Conservation (phyloP, 371 early-diverging fungal species). For the Phascolomyces articulosus region DNA sequence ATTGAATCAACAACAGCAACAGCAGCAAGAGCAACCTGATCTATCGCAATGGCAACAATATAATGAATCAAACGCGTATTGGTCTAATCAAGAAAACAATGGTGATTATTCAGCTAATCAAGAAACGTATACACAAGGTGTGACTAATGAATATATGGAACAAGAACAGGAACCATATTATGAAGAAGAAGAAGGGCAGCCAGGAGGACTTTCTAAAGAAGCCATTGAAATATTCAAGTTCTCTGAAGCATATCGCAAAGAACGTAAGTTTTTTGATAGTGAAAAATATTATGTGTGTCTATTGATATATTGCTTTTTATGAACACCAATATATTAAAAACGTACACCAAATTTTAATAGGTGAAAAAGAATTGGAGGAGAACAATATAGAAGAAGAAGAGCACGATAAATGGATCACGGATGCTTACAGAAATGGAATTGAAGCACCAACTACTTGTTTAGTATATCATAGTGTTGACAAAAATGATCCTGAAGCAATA, state of each 20-base stretch:
- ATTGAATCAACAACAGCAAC: conserved; percentile 1
- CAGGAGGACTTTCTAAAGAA: conserved; percentile 26
- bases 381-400: conserved; percentile 2
- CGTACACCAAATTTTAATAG: too few relatives aligned
- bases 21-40: not conserved
- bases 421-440: conserved; percentile 24
- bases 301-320: too few relatives aligned
- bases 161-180: not conserved
- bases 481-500: not conserved
- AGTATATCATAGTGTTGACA: conserved; percentile 12
- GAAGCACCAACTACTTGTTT: conserved; percentile 38
- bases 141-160: not conserved
- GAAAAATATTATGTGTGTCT: not conserved
- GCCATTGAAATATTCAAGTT: conserved; percentile 44
- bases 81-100: conserved; percentile 1
- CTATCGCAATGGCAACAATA: not conserved
- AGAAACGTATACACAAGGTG: not conserved
- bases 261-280: conserved; percentile 18
- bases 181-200: not conserved
- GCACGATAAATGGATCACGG: conserved; percentile 30
- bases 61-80: not conserved
- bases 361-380: not conserved
- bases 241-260: conserved; percentile 40
- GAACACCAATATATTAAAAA: too few relatives aligned
- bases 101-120: not conserved